Base-by-base conservation (phyloP, 2,329 filamentous ascomycete genomes). In the Helotiales sp. region DNA sequence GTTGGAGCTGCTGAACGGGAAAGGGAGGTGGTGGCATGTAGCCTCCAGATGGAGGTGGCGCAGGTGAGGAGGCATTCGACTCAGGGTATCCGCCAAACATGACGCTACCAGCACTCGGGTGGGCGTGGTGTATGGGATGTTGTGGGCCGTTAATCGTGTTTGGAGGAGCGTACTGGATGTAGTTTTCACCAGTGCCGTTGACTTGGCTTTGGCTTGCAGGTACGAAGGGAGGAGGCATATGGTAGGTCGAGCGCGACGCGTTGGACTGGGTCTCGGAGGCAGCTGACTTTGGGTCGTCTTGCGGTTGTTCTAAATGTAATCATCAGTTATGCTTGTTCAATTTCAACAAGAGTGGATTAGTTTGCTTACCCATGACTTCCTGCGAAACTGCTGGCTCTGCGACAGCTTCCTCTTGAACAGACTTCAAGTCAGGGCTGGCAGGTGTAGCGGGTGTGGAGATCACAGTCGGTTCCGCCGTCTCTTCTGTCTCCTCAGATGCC, bases 61-160 rank as follows among this genome's bases (percentile, higher is more conserved):
- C 81, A 1, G 84, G 84, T 5, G 84, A 87, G 0, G 83, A 81
- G 53, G 76, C 79, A 65, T 81, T 80, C 12, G 84, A 86, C 17
- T 77, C 79, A 30, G 78, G 73, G 60, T 82, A 80, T 6, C 75
- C 75, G 31, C 81, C 81, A 65, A 86, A 85, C 60, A 84, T 76
- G 52, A 85, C 72, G 67, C 79, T 84, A 34, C 80, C 77, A 58
- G 79, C 79, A 68, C 80, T 85, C 13, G 76, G 77, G 54, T 81
- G 82, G 38, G 77, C 70, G 52, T 83, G 80, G 62, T 84, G 81
- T 64, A 79, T 66, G 61, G 69, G 63, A 64, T 25, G 19, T 27
- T 70, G 61, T 52, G 70, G 60, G 57, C 66, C 66, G 31, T 64
- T 64, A 52, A 65, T 63, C 15, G 51, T 38, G 27, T 62, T 61